Percentiles rank a stretch among this genome's conserved stretches.
phyloP scores from a whole-genome alignment of 2,329 filamentous ascomycete genomes.

The Achaetomium macrosporum region DNA sequence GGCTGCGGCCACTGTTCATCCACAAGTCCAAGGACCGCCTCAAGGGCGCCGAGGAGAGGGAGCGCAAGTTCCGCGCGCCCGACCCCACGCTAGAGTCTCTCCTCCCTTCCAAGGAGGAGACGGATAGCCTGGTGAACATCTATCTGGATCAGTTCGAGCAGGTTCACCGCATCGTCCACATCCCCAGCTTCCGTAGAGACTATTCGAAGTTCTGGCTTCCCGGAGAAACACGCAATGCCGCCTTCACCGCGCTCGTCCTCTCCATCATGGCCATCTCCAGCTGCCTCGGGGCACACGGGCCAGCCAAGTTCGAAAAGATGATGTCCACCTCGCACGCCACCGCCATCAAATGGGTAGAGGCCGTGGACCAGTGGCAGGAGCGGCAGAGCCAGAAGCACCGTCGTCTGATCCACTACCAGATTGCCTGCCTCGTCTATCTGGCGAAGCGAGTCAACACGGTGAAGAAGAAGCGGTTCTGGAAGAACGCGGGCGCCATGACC shows the following conservation, averaged over 20 bases:
- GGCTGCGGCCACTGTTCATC: slow-evolving; percentile 53
- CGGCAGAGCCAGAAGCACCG: slow-evolving; percentile 57
- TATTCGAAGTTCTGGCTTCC: slow-evolving; percentile 52
- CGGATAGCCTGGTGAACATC: slow-evolving; percentile 30
- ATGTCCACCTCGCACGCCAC: slow-evolving; percentile 51
- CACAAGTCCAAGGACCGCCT: slow-evolving; percentile 50
- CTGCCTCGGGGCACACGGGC: slow-evolving; percentile 48
- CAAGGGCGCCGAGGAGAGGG: slow-evolving; percentile 47
- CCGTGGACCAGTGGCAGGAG: slow-evolving; percentile 48
- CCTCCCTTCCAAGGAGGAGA: slow-evolving; percentile 31
- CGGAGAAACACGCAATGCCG: slow-evolving; percentile 40
- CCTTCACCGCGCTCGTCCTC: slow-evolving; percentile 54
- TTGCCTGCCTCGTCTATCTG: slow-evolving; percentile 54
- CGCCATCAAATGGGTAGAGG: slow-evolving; percentile 52
- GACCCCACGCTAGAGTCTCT: slow-evolving; percentile 47
- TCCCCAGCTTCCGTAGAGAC: slow-evolving; percentile 50
- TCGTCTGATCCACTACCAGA: slow-evolving; percentile 55
- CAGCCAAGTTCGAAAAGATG: slow-evolving; percentile 51
- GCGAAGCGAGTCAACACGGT: slow-evolving; percentile 57
- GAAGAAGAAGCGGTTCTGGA: slow-evolving; percentile 62
- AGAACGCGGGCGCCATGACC: slow-evolving; percentile 48
- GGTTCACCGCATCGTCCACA: slow-evolving; percentile 47
- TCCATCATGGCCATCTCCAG: slow-evolving; percentile 55
- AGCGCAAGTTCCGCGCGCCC: slow-evolving; percentile 42
- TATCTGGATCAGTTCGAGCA: slow-evolving; percentile 37